These are phyloP conservation scores for Tuber umbilicatum DNA, from an alignment of 495 filamentous ascomycete species.

Conservation along the genomic window DNA sequence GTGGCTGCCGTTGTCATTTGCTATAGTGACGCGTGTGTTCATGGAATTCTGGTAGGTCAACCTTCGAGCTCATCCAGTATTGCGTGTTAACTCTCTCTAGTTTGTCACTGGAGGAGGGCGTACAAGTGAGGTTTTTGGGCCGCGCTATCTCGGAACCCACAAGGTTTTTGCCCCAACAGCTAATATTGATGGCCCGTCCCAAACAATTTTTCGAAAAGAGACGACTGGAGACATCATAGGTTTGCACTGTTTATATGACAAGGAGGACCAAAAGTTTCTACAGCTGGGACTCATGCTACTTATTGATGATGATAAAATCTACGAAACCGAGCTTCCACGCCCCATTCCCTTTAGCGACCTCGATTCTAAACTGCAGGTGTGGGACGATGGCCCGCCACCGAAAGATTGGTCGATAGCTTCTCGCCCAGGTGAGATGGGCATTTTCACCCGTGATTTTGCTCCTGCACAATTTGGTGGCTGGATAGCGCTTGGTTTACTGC, in stretches of 20 bases:
- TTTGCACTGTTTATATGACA: conserved; percentile 40
- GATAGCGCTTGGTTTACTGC: conserved; percentile 22
- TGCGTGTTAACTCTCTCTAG: conserved; percentile 15
- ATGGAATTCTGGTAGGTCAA: conserved; percentile 35
- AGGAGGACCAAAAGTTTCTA: conserved; percentile 38
- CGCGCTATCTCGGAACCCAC: conserved; percentile 37
- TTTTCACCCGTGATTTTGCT: conserved; percentile 18
- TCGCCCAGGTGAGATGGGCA: conserved; percentile 26
- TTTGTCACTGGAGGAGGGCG: conserved; percentile 34
- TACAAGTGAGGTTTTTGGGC: conserved; percentile 38
- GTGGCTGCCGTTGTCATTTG: conserved; percentile 39
- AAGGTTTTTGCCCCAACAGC: conserved; percentile 38
- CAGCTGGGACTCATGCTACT: conserved; percentile 37
- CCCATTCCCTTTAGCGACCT: conserved; percentile 38
- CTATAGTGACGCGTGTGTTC: conserved; percentile 36
- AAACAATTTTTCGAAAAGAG: conserved; percentile 29
- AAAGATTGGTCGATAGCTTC: conserved; percentile 24
- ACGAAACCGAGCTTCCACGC: conserved; percentile 10
- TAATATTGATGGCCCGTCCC: conserved; percentile 19
- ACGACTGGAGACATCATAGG: conserved; percentile 32
- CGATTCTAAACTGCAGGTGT: conserved; percentile 26
- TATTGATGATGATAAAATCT: conserved; percentile 10
- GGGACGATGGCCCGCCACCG: conserved; percentile 37
- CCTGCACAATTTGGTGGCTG: conserved; percentile 30
- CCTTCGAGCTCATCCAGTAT: conserved; percentile 7